A percentile compares a stretch with the other conserved stretches of the same genome.
phyloP scores from a whole-genome alignment of 805 yeast genomes.

The Maudiozyma serrabonitensis region DNA sequence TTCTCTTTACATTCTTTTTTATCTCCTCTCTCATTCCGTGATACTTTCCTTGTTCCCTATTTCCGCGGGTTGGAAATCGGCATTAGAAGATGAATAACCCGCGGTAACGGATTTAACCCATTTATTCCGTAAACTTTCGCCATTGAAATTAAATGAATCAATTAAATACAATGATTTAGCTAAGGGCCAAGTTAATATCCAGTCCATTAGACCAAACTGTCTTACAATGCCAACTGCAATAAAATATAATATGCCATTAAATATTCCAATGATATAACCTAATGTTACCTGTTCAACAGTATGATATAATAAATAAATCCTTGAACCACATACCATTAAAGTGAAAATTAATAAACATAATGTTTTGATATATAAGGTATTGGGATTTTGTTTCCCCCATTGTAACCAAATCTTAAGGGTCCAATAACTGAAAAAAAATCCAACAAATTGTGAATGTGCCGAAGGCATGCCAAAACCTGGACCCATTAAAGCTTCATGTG shows the following conservation, averaged over 20 bases:
- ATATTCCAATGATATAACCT: slow-evolving; percentile 57
- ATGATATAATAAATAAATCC: slow-evolving; percentile 77
- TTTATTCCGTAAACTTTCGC: neutral
- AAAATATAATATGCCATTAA: slow-evolving; percentile 52
- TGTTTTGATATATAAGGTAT: too few species aligned
- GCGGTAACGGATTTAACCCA: neutral
- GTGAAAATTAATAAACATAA: slow-evolving; percentile 17
- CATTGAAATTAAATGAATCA: neutral
- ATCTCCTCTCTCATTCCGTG: too few species aligned
- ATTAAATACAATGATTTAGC: neutral
- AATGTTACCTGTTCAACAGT: slow-evolving; percentile 60
- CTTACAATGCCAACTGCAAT: slow-evolving; percentile 30
- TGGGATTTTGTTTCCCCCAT: slow-evolving; percentile 31
- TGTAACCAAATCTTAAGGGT: slow-evolving; percentile 35
- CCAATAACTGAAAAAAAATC: slow-evolving; percentile 59
- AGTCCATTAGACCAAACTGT: slow-evolving; percentile 2
- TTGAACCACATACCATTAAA: slow-evolving; percentile 48
- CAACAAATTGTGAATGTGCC: slow-evolving; percentile 95
- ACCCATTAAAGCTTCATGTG: slow-evolving; percentile 32
- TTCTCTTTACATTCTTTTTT: too few species aligned
- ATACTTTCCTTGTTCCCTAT: too few species aligned
- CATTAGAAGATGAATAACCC: too few species aligned
- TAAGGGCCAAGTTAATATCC: neutral
- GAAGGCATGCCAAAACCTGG: slow-evolving; percentile 91
- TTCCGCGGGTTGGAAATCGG: too few species aligned